phyloP scores from a whole-genome alignment of 495 filamentous ascomycete species.

The Penicillium desertorum region DNA sequence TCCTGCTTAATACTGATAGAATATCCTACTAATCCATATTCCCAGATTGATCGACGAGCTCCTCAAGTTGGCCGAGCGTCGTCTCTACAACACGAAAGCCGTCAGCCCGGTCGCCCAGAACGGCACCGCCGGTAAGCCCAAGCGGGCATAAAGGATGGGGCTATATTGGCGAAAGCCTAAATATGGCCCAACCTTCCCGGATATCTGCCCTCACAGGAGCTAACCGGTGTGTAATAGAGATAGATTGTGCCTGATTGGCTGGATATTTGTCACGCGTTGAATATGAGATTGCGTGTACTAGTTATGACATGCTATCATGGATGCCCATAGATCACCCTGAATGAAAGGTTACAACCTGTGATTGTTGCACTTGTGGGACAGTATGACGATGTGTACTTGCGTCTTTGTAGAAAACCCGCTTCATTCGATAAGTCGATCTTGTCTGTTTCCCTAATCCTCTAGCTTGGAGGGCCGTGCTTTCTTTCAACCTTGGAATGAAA shows the following conservation, averaged over 20 bases:
- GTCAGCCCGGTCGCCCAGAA: slow-evolving; percentile 29
- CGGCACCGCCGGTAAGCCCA: slow-evolving; percentile 39
- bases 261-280: background rate
- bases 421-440: background rate
- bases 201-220: background rate
- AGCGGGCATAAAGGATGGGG: slow-evolving; percentile 34
- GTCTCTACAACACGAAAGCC: slow-evolving; percentile 43
- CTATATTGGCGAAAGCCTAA: slow-evolving; percentile 1
- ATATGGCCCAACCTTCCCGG: background rate
- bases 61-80: slow-evolving; percentile 80
- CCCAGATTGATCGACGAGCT: slow-evolving; percentile 81
- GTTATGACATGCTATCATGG: slow-evolving; percentile 18
- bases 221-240: slow-evolving; percentile 26
- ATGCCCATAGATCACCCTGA: slow-evolving; percentile 21
- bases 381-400: background rate
- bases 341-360: slow-evolving; percentile 8
- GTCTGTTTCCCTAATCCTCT: background rate
- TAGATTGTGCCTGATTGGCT: slow-evolving; percentile 18
- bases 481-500: background rate
- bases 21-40: slow-evolving; percentile 16
- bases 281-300: background rate
- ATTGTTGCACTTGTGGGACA: background rate
- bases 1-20: background rate
- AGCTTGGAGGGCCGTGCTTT: background rate
- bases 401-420: background rate